phyloP scores from a whole-genome alignment of 140 eudicot genomes.

The Flaveria floridana region DNA sequence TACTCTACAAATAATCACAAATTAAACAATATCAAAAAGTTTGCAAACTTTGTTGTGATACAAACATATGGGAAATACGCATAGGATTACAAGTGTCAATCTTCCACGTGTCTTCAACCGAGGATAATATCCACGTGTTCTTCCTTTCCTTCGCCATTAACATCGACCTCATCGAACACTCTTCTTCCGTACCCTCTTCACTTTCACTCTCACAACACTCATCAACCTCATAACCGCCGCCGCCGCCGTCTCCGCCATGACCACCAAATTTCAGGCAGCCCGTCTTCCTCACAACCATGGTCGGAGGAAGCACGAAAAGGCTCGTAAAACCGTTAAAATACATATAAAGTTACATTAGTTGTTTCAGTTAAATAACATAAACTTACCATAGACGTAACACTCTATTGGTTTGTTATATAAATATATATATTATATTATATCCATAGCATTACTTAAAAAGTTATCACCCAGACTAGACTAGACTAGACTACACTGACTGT shows the following conservation, averaged over 20 bases:
- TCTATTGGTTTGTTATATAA: too few relatives aligned
- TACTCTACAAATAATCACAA: too few relatives aligned
- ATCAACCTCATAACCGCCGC: slow-evolving; percentile 13
- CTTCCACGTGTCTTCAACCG: slow-evolving; percentile 15
- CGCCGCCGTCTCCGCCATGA: not conserved
- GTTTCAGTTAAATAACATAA: too few relatives aligned
- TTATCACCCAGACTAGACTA: too few relatives aligned
- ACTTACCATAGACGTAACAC: too few relatives aligned
- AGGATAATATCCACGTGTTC: not conserved
- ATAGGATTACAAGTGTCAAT: not conserved
- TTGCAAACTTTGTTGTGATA: not conserved
- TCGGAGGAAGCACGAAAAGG: slow-evolving; percentile 6
- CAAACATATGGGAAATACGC: not conserved
- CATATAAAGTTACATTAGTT: too few relatives aligned
- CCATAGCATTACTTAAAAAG: too few relatives aligned
- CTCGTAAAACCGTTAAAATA: not conserved
- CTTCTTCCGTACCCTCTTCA: not conserved
- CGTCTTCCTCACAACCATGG: not conserved
- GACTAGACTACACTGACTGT: too few relatives aligned
- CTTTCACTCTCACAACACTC: not conserved
- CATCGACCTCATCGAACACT: slow-evolving; percentile 21
- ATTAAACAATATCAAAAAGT: not conserved
- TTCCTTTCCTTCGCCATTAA: not conserved
- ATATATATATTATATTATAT: too few relatives aligned
- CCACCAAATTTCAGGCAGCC: too few relatives aligned